Evolutionary conservation across 1,284 basidiomycete species (phyloP).

Genomic region (Leccinum variabile): DNA sequence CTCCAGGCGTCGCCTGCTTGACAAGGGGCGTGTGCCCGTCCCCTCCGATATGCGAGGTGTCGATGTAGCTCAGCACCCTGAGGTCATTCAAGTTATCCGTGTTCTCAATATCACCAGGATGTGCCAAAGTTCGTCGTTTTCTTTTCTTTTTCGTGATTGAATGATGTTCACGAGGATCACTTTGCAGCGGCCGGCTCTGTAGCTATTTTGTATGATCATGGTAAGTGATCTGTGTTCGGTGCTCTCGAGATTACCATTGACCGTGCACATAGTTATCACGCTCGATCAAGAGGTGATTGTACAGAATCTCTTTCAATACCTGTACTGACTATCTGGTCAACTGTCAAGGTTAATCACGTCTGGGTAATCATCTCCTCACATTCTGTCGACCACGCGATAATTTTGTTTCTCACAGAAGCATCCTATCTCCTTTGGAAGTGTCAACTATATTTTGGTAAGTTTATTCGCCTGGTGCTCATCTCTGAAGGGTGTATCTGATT

Average conservation of each 20-base stretch:
- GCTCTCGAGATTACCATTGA: not conserved
- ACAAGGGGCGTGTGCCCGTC: too few relatives aligned
- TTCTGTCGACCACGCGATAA: not conserved
- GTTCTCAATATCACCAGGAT: slow-evolving; percentile 1
- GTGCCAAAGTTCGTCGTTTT: not conserved
- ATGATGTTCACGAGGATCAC: not conserved
- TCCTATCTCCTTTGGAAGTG: not conserved
- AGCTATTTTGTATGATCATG: slow-evolving; percentile 12
- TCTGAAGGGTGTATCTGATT: not conserved
- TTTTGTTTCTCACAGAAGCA: not conserved
- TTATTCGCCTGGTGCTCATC: not conserved
- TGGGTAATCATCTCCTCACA: slow-evolving; percentile 4
- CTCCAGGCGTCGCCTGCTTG: too few relatives aligned
- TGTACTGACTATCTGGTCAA: not conserved
- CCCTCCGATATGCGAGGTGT: not conserved
- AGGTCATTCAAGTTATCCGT: too few relatives aligned
- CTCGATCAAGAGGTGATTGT: slow-evolving; percentile 14
- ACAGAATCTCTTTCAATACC: not conserved
- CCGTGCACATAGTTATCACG: slow-evolving; percentile 5
- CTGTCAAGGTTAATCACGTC: slow-evolving; percentile 14
- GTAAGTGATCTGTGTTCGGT: not conserved
- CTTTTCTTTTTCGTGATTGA: too few relatives aligned
- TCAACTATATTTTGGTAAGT: not conserved
- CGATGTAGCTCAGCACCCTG: not conserved
- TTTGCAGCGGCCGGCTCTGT: not conserved